Base-by-base conservation (phyloP, 1,284 basidiomycete genomes). In the Thelephora terrestris region DNA sequence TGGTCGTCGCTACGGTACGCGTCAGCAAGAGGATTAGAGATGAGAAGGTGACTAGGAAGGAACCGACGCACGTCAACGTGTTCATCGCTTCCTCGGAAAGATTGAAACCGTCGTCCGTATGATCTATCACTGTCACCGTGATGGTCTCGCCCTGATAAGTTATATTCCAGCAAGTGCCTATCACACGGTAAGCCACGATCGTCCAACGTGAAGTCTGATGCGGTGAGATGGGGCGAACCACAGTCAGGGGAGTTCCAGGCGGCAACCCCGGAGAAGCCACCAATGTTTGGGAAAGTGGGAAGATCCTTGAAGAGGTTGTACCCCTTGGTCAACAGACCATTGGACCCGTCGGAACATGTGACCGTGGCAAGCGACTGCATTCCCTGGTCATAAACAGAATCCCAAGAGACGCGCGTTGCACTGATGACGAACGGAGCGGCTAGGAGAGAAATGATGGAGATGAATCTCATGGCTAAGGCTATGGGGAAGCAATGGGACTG, bases 231-330 rank as follows among this genome's bases (percentile, higher is more conserved):
- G 18, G 20, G n/a, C 39, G n/a, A 25, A 42, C 39, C 39, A 57
- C 73, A 76, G 34, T 57, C 53, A 16, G 58, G 37, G 6, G 67
- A 70, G 60, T 69, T 65, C 63, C 64, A 76, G 2, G 67, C 68
- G 12, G 52, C 53, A 40, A 78, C 59, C 18, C 63, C 66, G 27
- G 56, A 56, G 7, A 65, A 67, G n/a, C 70, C 76, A 16, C 74
- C 77, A 54, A 79, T 60, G 54, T 68, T 60, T n/a, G 77, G 76
- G 63, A 71, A 79, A 27, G 48, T 60, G 24, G 74, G 72, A 40
- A 80, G 63, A 16, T 64, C 64, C 7, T 65, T 65, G 56, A 78
- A 71, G 25, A 69, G 77, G 24, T 59, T 62, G 60, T 63, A 78
- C 5, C 68, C 67, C 32, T 65, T 64, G 48, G 63, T 67, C 35